Evolutionary conservation across 768 basidiomycete genomes (phyloP), one percentile per base, ranked within the genome.

Genomic region (Austroboletus festivus): DNA sequence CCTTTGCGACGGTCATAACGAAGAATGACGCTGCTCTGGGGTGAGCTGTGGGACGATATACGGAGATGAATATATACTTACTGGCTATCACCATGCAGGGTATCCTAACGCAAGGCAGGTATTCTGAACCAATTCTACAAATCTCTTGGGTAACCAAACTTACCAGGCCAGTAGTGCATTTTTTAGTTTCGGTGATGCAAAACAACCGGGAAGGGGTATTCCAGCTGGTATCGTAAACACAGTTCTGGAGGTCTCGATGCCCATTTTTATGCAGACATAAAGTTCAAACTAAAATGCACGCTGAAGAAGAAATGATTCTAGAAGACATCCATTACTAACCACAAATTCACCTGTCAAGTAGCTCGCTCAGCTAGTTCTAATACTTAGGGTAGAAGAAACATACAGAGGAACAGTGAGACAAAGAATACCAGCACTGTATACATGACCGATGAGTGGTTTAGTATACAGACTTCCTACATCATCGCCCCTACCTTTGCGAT

Each of bases 11-110:
- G 20, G 48, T 45, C 48, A 45, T 45, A 3, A 8, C 24, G 23
- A 50, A 45, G 43, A 50, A 45, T 3, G 48, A 38, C 11, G 48
- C 48, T 45, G 19, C 22, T n/a, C 31, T 13, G 19, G 3, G 22
- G 5, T 23, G 15, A 22, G 21, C 20, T 13, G 7, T 39, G 9
- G 18, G 26, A 33, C 18, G 3, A 23, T 18, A 11, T 37, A n/a
- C 5, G n/a, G 15, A 23, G 31, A 33, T 12, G 15, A 33, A n/a
- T 20, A 19, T 3, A 4, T 19, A 4, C 48, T 50, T 39, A 50
- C 48, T 50, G 16, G 48, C 48, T 38, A 50, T 38, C 18, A 39
- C 37, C 43, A 50, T 45, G 28, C 43, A 50, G 5, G 48, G 48
- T 2, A 50, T 15, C 48, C 48, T 46, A 28, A 23, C 4, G n/a